Evolutionary conservation across 2,329 filamentous ascomycete species (phyloP), one percentile per base, ranked within the genome.

Genomic region (Diaporthe vaccinii): DNA sequence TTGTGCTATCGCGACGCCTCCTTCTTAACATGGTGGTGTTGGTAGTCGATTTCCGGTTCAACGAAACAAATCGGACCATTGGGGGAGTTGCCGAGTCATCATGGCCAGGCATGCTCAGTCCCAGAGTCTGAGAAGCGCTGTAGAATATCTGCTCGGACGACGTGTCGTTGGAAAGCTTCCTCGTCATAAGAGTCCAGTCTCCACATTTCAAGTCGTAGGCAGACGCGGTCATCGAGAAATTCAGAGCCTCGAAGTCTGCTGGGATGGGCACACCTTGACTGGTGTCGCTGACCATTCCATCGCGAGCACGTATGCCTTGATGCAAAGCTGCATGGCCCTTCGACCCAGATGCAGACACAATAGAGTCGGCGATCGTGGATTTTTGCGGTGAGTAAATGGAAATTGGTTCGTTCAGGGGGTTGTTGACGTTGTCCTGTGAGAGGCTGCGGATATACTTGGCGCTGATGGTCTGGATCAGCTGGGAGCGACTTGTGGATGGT

Each of bases 191-290:
- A 31, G 58, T 46, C 77, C 77, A 78, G 22, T 76, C 31, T 14
- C 57, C 61, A 31, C 77, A 78, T 9, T 46, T 74, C 58, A 78
- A 78, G 9, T 44, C 34, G 68, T 76, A 78, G 31, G 72, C 61
- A 28, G 77, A 78, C 12, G 72, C 65, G 25, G 67, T 65, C 36
- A 77, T 72, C 3, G 70, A 72, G 71, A 78, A 77, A 12, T 51
- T 73, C 17, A 74, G 44, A 34, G 61, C 68, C 12, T 53, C n/a
- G 46, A 68, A 28, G 22, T 39, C 46, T 28, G 46, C 46, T 36
- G 65, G 6, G 6, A 39, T 34, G 4, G 65, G 36, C 10, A 68
- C 46, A 22, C 17, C 34, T 25, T 49, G 34, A 17, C 36, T 41
- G 68, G 10, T 61, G 7, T 39, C 62, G 20, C 14, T 61, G 34